Percentiles rank a stretch among this genome's conserved stretches.
Conservation (phyloP, 2,329 filamentous ascomycete genomes). For the Claviceps citrina region DNA sequence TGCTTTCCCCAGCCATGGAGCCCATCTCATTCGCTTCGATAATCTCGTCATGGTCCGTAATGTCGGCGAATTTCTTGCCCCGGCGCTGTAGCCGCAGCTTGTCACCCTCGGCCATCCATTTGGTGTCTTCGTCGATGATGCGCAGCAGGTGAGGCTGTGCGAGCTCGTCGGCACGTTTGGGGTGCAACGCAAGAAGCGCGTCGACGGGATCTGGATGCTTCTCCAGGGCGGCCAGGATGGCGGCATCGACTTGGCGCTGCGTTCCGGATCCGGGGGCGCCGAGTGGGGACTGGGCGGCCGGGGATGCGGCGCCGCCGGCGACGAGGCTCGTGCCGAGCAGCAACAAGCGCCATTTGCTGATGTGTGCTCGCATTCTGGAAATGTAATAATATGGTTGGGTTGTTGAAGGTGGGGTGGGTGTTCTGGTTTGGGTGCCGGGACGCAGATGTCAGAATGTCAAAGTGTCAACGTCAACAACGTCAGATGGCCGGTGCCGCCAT, state of each 20-base stretch:
- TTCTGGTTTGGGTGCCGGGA: background rate
- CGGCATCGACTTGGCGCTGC: constrained; percentile 9
- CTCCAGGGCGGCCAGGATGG: constrained; percentile 13
- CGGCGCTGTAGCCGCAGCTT: constrained; percentile 54
- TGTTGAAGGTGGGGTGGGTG: background rate
- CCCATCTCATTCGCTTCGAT: constrained; percentile 12
- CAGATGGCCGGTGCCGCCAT: too few relatives aligned
- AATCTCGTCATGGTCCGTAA: constrained; percentile 46
- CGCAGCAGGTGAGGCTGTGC: constrained; percentile 43
- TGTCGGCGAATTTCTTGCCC: constrained; percentile 57
- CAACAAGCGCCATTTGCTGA: background rate
- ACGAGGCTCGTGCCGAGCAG: background rate
- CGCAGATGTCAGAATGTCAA: too few relatives aligned
- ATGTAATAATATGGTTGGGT: too few relatives aligned
- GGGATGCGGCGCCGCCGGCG: background rate
- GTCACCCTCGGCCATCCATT: constrained; percentile 58
- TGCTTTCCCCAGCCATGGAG: constrained; percentile 10
- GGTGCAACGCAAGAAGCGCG: constrained; percentile 13
- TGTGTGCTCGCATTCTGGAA: background rate
- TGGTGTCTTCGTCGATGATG: constrained; percentile 42
- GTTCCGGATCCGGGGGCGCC: background rate
- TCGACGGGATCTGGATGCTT: constrained; percentile 16
- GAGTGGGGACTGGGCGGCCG: background rate
- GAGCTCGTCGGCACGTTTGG: constrained; percentile 13
- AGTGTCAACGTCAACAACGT: too few relatives aligned